Conservation (phyloP, 169 alveolate genomes). For the Cryptosporidium meleagridis region DNA sequence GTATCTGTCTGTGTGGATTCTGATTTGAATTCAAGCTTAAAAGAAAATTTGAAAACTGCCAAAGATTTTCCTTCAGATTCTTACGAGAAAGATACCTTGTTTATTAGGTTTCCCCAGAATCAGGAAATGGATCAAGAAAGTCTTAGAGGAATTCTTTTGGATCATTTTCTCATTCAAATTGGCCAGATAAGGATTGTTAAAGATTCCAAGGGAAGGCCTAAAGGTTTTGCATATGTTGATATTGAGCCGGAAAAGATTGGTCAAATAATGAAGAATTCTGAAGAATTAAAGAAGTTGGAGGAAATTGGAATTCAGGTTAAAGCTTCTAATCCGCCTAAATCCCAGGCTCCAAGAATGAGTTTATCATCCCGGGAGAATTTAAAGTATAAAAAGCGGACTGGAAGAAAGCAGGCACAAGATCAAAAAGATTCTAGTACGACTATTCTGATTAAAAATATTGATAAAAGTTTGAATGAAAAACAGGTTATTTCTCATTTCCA, state of each 20-base stretch:
- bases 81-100: slow-evolving; percentile 58
- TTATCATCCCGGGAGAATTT: neutral
- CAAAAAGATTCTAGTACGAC: neutral
- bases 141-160: slow-evolving; percentile 19
- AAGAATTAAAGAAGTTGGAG: neutral
- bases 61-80: slow-evolving; percentile 1
- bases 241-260: slow-evolving; percentile 52
- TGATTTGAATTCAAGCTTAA: slow-evolving; percentile 5
- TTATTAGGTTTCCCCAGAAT: slow-evolving; percentile 56
- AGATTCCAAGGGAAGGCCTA: slow-evolving; percentile 68
- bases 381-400: neutral
- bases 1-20: slow-evolving; percentile 2
- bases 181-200: slow-evolving; percentile 75
- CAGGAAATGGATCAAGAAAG: slow-evolving; percentile 59
- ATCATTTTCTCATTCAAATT: slow-evolving; percentile 8
- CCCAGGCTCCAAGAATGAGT: neutral
- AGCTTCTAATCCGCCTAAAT: slow-evolving; percentile 24
- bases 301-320: slow-evolving; percentile 6
- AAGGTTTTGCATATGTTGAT: slow-evolving; percentile 80
- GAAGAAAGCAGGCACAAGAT: neutral
- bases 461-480: slow-evolving; percentile 35
- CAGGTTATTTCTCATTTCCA: slow-evolving; percentile 17
- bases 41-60: neutral
- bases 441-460: slow-evolving; percentile 51
- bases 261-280: slow-evolving; percentile 15